phyloP scores from a whole-genome alignment of 306 rosid genomes.

The Cucurbita argyrosperma region DNA sequence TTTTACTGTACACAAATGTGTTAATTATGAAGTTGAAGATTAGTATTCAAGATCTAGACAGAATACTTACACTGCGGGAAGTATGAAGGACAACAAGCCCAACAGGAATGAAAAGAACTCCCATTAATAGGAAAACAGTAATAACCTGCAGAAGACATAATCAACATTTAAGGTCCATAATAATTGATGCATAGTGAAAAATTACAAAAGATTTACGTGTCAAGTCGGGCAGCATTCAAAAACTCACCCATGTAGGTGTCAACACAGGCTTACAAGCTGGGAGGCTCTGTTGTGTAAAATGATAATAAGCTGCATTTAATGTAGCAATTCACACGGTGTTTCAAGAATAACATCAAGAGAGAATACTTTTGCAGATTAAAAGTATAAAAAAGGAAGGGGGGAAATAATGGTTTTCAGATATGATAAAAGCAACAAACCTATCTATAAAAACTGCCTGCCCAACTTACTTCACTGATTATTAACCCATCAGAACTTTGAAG shows the following conservation, averaged over 20 bases:
- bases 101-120: constrained; percentile 61
- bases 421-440: neutral
- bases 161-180: constrained; percentile 1
- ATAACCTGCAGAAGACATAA: constrained; percentile 50
- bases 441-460: neutral
- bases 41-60: constrained; percentile 11
- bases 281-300: constrained; percentile 79
- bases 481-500: neutral
- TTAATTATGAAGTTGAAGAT: neutral
- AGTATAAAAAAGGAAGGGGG: neutral
- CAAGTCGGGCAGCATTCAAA: constrained; percentile 5
- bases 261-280: constrained; percentile 94
- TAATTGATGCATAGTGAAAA: neutral
- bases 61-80: constrained; percentile 44
- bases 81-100: constrained; percentile 63
- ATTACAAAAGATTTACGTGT: constrained; percentile 11
- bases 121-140: constrained; percentile 46
- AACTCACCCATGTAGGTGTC: constrained; percentile 74
- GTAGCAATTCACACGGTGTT: constrained; percentile 7
- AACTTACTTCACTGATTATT: neutral
- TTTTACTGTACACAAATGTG: neutral
- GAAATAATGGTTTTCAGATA: neutral
- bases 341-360: neutral
- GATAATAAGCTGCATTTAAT: constrained; percentile 42
- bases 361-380: neutral